Conservation (phyloP, 176 grass and related monocot species). For the Typha latifolia region DNA sequence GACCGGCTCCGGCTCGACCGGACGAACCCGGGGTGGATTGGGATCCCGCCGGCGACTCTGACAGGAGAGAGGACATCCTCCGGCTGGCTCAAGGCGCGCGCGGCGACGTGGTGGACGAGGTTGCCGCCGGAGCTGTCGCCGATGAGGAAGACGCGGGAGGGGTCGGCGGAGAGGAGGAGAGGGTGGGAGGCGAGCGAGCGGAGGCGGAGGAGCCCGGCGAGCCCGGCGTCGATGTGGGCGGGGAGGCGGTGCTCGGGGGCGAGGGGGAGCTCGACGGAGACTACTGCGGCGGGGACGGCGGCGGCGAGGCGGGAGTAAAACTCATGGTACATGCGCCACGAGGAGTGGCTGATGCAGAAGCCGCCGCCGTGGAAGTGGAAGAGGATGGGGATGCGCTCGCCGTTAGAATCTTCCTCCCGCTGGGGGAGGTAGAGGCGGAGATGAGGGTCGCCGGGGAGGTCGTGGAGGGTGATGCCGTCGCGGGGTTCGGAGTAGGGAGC, state of each 20-base stretch:
- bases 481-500: constrained; percentile 25
- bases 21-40: constrained; percentile 71
- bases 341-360: constrained; percentile 72
- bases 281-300: constrained; percentile 33
- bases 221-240: constrained; percentile 29
- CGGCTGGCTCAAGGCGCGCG: constrained; percentile 19
- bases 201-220: constrained; percentile 46
- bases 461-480: constrained; percentile 71
- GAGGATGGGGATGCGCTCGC: constrained; percentile 34
- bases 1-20: constrained; percentile 60
- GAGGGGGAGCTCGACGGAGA: constrained; percentile 58
- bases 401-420: background rate
- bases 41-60: constrained; percentile 56
- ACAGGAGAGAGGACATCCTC: constrained; percentile 30
- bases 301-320: constrained; percentile 62
- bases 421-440: constrained; percentile 66
- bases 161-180: constrained; percentile 35
- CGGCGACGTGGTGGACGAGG: constrained; percentile 47
- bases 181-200: constrained; percentile 18
- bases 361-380: constrained; percentile 79
- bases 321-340: constrained; percentile 74
- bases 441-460: constrained; percentile 52
- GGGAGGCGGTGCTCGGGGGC: constrained; percentile 65
- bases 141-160: constrained; percentile 63
- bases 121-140: constrained; percentile 90